Evolutionary conservation across 805 yeast genomes (phyloP), one percentile per base, ranked within the genome.

Genomic region (Saccharomycopsis amapae): DNA sequence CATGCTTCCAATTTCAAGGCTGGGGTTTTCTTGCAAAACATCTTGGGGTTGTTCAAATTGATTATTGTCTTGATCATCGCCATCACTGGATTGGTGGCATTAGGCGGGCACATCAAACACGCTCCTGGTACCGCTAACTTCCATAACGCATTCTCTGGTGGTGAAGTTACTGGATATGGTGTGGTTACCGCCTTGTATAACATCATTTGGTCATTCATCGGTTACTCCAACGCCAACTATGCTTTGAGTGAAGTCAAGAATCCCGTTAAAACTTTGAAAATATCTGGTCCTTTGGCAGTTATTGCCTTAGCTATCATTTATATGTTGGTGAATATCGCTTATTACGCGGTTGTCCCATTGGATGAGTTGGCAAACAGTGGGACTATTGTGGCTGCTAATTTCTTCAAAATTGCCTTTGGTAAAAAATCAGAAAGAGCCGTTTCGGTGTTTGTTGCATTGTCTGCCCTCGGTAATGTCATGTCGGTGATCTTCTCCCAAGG

Each of bases 401-500:
- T 83, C 62, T 85, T 86, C 65, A 74, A 68, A 49, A 74, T 76
- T 52, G 88, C 81, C 1, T 85, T 85, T 60, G 87, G 87, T 44
- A 64, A 71, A 17, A 65, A 63, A 9, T 93, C 87, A 17, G 81
- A 77, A 61, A 78, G 66, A 57, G 93, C 89, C 3, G 73, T 85
- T 7, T 76, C 88, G 10, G 88, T 79, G 1, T 80, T 85, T 58
- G 90, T 85, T 40, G 93, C 94, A 3, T 66, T 86, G 42, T 76
- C 85, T 57, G 88, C 94, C 2, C 67, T 82, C 49, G 95, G 94
- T 50, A 86, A 85, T 58, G 90, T 86, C 38, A 60, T 85, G 63
- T 75, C 88, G 15, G 95, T 85, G 34, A 79, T 81, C 44, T 81
- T 83, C 58, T 78, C 90, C 3, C 94, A 85, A 62, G 89, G 90